A percentile compares a stretch with the other conserved stretches of the same genome.
These are phyloP conservation scores for Stylosanthes scabra DNA, from an alignment of 331 rosid species.

Conservation along the genomic window DNA sequence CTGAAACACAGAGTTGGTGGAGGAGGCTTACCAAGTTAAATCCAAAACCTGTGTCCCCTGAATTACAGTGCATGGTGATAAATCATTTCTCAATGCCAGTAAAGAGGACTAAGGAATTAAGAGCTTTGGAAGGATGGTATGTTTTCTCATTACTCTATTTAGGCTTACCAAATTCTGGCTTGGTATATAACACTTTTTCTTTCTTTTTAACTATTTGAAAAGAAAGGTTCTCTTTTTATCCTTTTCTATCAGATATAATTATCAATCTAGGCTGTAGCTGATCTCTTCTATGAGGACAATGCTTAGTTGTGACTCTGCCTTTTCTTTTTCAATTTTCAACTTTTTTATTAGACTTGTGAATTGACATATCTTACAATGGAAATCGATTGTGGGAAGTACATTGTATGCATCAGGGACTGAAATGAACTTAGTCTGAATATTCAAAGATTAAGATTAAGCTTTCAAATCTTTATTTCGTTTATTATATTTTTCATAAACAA, in stretches of 20 bases:
- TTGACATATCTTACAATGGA: not conserved
- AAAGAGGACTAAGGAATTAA: slow-evolving; percentile 85
- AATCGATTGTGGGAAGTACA: slow-evolving; percentile 3
- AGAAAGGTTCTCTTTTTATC: not conserved
- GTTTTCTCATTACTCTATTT: slow-evolving; percentile 40
- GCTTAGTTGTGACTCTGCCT: too few species aligned
- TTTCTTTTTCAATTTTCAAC: too few species aligned
- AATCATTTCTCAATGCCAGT: slow-evolving; percentile 68
- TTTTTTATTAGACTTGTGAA: not conserved
- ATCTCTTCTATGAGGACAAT: too few species aligned
- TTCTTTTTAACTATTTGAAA: too few species aligned
- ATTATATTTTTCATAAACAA: slow-evolving; percentile 5
- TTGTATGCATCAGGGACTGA: slow-evolving; percentile 8
- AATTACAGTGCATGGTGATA: slow-evolving; percentile 53
- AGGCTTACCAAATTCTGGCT: slow-evolving; percentile 11
- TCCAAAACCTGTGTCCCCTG: slow-evolving; percentile 42
- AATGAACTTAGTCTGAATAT: slow-evolving; percentile 4
- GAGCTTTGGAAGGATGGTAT: slow-evolving; percentile 89
- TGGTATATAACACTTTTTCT: too few species aligned
- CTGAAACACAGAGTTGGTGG: slow-evolving; percentile 77
- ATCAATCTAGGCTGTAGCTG: too few species aligned
- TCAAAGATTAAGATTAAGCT: slow-evolving; percentile 1
- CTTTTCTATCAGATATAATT: not conserved
- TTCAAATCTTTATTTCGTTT: not conserved
- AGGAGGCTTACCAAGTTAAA: slow-evolving; percentile 56